phyloP scores from a whole-genome alignment of 1,284 basidiomycete species.

The Porodaedalea pini region DNA sequence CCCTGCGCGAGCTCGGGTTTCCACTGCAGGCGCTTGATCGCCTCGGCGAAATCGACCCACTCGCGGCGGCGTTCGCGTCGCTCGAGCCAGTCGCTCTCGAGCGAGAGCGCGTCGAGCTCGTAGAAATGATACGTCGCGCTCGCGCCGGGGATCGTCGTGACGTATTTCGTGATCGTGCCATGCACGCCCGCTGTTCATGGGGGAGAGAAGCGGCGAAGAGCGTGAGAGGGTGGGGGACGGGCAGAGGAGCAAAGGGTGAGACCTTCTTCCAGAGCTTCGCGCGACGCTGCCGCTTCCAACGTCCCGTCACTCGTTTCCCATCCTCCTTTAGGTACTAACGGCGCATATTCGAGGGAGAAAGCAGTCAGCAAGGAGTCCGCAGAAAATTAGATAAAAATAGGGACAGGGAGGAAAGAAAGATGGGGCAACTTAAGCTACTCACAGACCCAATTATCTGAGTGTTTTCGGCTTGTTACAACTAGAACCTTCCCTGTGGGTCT shows the following conservation, averaged over 20 bases:
- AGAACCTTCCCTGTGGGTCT: conserved; percentile 69
- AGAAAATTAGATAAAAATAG: conserved; percentile 14
- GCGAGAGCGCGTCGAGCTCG: conserved; percentile 71
- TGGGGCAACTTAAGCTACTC: conserved; percentile 41
- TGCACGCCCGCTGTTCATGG: conserved; percentile 66
- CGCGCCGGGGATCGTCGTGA: conserved; percentile 71
- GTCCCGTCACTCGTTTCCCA: conserved; percentile 76
- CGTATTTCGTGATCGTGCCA: conserved; percentile 71
- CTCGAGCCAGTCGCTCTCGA: conserved; percentile 77
- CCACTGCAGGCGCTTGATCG: conserved; percentile 67
- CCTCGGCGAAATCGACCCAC: conserved; percentile 83
- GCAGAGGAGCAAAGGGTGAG: conserved; percentile 75
- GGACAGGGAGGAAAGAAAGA: conserved; percentile 19
- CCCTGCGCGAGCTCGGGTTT: conserved; percentile 75
- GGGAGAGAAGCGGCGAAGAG: conserved; percentile 27
- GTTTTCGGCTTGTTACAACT: conserved; percentile 76
- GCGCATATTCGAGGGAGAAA: conserved; percentile 1
- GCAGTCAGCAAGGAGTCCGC: conserved; percentile 6
- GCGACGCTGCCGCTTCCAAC: conserved; percentile 78
- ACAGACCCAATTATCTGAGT: conserved; percentile 79
- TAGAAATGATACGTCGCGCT: conserved; percentile 82
- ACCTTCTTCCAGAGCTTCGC: conserved; percentile 91
- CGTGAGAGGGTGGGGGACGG: conserved; percentile 61
- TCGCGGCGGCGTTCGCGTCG: conserved; percentile 69
- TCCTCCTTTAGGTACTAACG: conserved; percentile 78